These are phyloP conservation scores for Colletotrichum noveboracense DNA, from an alignment of 2,329 filamentous ascomycete species.

Conservation along the genomic window DNA sequence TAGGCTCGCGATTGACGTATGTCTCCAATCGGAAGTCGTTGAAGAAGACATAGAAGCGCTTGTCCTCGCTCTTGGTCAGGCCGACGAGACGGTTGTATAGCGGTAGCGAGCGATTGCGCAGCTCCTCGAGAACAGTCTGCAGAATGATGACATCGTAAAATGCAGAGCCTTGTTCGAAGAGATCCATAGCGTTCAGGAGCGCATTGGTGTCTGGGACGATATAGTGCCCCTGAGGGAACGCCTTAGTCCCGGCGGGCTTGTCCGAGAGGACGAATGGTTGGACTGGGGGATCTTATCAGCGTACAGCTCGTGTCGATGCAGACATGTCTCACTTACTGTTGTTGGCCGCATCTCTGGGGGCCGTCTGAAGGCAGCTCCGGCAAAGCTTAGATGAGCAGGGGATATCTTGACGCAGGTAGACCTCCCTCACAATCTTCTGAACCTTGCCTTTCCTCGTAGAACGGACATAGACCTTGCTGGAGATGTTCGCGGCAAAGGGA, in stretches of 20 bases:
- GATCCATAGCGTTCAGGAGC: conserved; percentile 92
- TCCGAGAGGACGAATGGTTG: conserved; percentile 88
- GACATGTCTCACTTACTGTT: conserved; percentile 59
- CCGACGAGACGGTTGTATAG: conserved; percentile 93
- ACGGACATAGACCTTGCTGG: conserved; percentile 94
- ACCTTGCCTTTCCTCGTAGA: conserved; percentile 97
- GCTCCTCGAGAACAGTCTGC: conserved; percentile 94
- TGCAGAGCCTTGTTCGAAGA: conserved; percentile 89
- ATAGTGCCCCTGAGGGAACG: conserved; percentile 88
- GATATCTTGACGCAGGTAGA: conserved; percentile 96
- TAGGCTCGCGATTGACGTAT: conserved; percentile 73
- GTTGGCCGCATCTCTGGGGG: conserved; percentile 80
- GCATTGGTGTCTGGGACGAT: conserved; percentile 96
- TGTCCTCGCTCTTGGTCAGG: conserved; percentile 93
- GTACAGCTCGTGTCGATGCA: neutral
- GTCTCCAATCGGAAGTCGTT: conserved; percentile 97
- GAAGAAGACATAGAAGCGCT: conserved; percentile 98
- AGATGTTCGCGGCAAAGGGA: conserved; percentile 73
- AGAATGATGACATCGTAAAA: conserved; percentile 98
- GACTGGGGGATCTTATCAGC: conserved; percentile 50
- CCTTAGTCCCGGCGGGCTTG: conserved; percentile 81
- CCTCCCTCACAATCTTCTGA: conserved; percentile 96
- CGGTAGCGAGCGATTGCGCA: conserved; percentile 90
- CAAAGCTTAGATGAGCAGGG: conserved; percentile 95
- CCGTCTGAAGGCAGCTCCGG: conserved; percentile 72